Base-by-base conservation (phyloP, 2,329 filamentous ascomycete genomes). In the Talaromyces sp. region DNA sequence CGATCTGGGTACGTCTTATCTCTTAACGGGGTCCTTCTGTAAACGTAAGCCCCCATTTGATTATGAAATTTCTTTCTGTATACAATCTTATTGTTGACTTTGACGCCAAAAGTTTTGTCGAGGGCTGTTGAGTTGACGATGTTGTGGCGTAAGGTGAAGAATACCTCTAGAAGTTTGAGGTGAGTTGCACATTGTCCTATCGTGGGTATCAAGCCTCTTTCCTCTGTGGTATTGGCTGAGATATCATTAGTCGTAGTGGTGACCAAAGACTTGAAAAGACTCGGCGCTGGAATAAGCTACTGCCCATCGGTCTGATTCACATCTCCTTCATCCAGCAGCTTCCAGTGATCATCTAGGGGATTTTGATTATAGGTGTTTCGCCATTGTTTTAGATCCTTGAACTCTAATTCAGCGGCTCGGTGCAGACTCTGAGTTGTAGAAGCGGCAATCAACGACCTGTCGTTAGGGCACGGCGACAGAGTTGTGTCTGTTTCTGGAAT, bases 101-200 rank as follows among this genome's bases (percentile, higher is more conserved):
- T 54, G 37, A 68, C 62, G 13, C 54, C 66, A 24, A 67, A 68
- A 7, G 60, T 59, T 14, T 13, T 19, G 50, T 69, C 68, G 16
- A 70, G 31, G 14, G 41, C 24, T 10, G 22, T 24, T 24, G 66
- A 68, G 14, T 65, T 61, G 19, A 68, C 31, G 16, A 70, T 65
- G 41, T 62, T 37, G 16, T 50, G 14, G 31, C 66, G 67, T 47
- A 70, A 54, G 8, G 50, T 31, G 27, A 59, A 50, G 19, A 70
- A 66, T 37, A 60, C 59, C 35, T 68, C 54, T 6, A 70, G 62
- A 16, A 70, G 64, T 59, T 69, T 65, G 6, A 70, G 63, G 50
- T 70, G 68, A 3, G 62, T 56, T n/a, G 68, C 68, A 56, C 68
- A 70, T 60, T 70, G 31, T 1, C 31, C n/a, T 14, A 37, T 22